Evolutionary conservation across 352 stramenopile genomes (phyloP).

Genomic region (Labyrinthula sp.): DNA sequence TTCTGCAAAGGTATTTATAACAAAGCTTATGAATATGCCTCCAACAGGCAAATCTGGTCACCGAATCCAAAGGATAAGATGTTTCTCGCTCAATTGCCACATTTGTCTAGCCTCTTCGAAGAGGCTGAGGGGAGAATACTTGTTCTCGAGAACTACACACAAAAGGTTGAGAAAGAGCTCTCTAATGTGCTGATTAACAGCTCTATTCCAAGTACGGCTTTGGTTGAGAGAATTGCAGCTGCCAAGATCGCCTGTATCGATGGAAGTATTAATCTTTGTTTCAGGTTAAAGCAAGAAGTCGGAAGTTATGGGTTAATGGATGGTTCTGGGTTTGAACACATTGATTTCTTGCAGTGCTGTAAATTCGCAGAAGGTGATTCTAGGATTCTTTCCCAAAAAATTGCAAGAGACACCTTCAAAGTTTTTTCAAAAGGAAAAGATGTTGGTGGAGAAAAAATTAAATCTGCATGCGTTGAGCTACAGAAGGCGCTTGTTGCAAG

Average conservation of each 20-base stretch:
- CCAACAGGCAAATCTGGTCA: constrained; percentile 31
- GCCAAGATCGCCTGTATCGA: constrained; percentile 33
- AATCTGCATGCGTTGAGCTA: too few relatives aligned
- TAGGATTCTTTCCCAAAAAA: constrained; percentile 34
- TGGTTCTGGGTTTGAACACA: constrained; percentile 32
- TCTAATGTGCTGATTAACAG: constrained; percentile 12
- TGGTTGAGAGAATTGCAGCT: constrained; percentile 34
- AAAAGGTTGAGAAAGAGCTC: constrained; percentile 24
- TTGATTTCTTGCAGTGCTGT: constrained; percentile 34
- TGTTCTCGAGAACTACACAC: constrained; percentile 29
- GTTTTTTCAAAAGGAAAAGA: too few relatives aligned
- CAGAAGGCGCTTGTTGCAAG: too few relatives aligned
- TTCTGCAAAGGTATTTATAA: constrained; percentile 29
- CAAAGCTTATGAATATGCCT: constrained; percentile 30
- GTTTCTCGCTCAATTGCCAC: constrained; percentile 30
- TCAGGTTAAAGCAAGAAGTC: constrained; percentile 34
- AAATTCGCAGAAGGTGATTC: constrained; percentile 37
- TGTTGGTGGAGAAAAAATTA: too few relatives aligned
- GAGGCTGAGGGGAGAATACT: constrained; percentile 27
- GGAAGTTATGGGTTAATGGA: constrained; percentile 35
- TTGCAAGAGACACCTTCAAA: constrained; percentile 34
- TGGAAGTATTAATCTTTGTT: constrained; percentile 31
- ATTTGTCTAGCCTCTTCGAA: constrained; percentile 32
- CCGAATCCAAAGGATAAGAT: constrained; percentile 13
- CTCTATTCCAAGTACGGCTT: constrained; percentile 17